Evolutionary conservation across 352 stramenopile species (phyloP).

Genomic region (Phytophthora sp.): DNA sequence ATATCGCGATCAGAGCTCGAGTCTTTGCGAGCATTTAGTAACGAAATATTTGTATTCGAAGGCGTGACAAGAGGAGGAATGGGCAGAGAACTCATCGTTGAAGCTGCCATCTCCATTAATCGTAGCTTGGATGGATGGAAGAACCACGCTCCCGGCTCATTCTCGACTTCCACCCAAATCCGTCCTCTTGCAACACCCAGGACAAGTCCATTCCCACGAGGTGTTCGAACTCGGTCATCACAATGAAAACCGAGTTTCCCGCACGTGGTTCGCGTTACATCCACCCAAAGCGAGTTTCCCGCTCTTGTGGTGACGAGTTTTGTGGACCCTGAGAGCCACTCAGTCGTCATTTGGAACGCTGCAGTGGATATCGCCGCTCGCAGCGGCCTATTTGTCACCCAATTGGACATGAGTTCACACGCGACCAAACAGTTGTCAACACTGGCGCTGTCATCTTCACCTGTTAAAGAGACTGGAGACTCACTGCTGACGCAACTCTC

Average conservation of each 20-base stretch:
- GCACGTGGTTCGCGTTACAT: conserved; percentile 51
- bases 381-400: conserved; percentile 40
- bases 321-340: conserved; percentile 58
- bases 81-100: conserved; percentile 1
- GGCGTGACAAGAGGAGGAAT: no score
- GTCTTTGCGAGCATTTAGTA: no score
- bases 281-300: conserved; percentile 72
- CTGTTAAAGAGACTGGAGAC: conserved; percentile 12
- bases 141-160: conserved; percentile 79
- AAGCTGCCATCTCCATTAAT: conserved; percentile 33
- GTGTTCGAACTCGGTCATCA: conserved; percentile 70
- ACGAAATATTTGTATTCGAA: no score
- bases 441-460: conserved; percentile 33
- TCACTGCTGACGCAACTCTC: conserved; percentile 31
- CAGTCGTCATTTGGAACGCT: conserved; percentile 59
- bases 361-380: conserved; percentile 32
- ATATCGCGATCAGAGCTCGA: no score
- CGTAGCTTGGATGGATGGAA: conserved; percentile 75
- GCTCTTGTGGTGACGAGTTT: conserved; percentile 68
- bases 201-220: conserved; percentile 74
- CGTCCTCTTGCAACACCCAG: conserved; percentile 63
- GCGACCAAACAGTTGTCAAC: conserved; percentile 66
- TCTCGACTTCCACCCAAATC: conserved; percentile 86
- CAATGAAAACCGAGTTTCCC: conserved; percentile 53
- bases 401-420: conserved; percentile 63